Conservation (phyloP, 306 rosid genomes). For the Cucurbita moschata region DNA sequence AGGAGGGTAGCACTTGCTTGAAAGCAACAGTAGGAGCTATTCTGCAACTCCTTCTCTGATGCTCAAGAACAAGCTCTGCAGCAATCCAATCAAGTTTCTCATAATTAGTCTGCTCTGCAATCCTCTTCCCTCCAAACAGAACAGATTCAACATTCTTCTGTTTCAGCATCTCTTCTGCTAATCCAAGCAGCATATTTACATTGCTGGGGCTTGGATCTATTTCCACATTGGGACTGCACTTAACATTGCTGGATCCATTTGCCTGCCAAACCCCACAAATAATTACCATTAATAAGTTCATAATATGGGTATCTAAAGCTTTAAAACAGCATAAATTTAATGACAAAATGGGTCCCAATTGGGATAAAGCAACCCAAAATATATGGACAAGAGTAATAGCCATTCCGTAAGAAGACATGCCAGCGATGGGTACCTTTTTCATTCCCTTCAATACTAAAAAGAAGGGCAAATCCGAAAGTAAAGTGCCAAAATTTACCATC, state of each 20-base stretch:
- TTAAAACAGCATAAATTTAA: not conserved
- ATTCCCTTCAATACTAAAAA: not conserved
- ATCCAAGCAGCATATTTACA: constrained; percentile 61
- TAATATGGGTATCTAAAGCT: not conserved
- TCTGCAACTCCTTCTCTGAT: constrained; percentile 99
- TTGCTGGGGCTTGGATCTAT: constrained; percentile 71
- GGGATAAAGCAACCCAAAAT: not conserved
- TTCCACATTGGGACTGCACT: constrained; percentile 68
- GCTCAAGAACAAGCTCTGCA: constrained; percentile 86
- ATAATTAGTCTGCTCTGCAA: constrained; percentile 62
- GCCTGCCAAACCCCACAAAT: constrained; percentile 38
- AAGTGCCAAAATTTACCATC: constrained; percentile 5
- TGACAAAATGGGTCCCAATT: constrained; percentile 1
- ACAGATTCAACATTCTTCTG: constrained; percentile 96
- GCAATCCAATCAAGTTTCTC: constrained; percentile 98
- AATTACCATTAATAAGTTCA: not conserved
- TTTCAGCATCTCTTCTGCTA: constrained; percentile 81
- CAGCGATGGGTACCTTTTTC: not conserved
- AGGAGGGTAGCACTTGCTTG: constrained; percentile 73
- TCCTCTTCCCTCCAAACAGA: constrained; percentile 82
- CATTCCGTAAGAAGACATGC: not conserved
- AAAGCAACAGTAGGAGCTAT: constrained; percentile 99
- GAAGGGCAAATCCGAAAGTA: constrained; percentile 7
- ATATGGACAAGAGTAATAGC: not conserved
- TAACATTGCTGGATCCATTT: constrained; percentile 69